Base-by-base conservation (phyloP, 257 asterid species). In the Solanum etuberosum region DNA sequence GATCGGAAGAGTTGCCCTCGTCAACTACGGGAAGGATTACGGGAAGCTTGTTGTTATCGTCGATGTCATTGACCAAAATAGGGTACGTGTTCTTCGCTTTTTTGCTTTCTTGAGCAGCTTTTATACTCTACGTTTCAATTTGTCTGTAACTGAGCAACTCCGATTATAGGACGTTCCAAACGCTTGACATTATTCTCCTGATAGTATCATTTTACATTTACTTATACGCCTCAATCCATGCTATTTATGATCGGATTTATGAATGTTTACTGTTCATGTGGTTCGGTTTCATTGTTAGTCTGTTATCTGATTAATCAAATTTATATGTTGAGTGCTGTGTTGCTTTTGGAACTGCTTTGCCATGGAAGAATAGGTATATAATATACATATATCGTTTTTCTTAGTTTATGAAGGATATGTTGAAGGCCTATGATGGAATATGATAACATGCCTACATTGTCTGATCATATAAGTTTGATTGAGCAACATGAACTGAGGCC, bases 1-100 rank as follows among this genome's bases (percentile, higher is more conserved):
- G 94, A 94, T 95, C 87, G 99, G 99, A 80, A 91, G 99, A 88
- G 99, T 96, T 7, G 99, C 96, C 59, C 97, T 96, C 35, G 94
- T 96, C 89, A 96, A 96, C 90, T 96, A 93, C 88, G 99, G 99
- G 9, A 90, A 96, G 91, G 99, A 96, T 84, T 96, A 95, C 70
- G 99, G 99, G 20, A 92, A 90, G 90, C 98, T 96, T 9, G 99
- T 96, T 63, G 85, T n/a, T 46, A 20, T 83, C 86, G 88, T 86
- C 46, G 83, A 21, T 54, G 81, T 54, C 27, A n/a, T 73, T 34
- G 84, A 63, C 27, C 70, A 81, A 48, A 74, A 63, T 31, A 86
- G 37, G 81, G 87, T 87, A 54, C 67, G 23, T 31, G 15, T 46
- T 27, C 25, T 35, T 70, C 4, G 29, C 10, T 9, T n/a, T 63